Base-by-base conservation (phyloP, 148 eudicot species). In the Selenicereus undatus region DNA sequence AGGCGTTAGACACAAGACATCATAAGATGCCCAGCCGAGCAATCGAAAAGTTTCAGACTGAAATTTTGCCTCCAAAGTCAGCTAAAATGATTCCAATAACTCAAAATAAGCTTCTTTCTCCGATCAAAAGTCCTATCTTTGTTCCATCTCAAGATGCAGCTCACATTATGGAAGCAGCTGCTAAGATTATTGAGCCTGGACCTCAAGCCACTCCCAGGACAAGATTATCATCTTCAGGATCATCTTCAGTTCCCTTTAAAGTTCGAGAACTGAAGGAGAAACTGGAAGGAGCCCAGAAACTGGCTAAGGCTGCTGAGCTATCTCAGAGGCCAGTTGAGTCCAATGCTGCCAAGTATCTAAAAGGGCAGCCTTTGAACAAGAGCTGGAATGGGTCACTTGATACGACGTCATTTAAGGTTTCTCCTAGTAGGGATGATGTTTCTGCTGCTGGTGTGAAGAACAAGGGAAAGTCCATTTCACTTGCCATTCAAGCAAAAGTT, bases 131-230 rank as follows among this genome's bases (percentile, higher is more conserved):
- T 50, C 88, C 91, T 5, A 86, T 88, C 75, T 92, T 86, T 81
- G 74, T 85, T 77, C 90, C 95, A 26, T 86, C 94, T 29, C 89
- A 85, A 80, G 89, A 92, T 85, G 97, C 89, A 43, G 93, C 93
- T 76, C 95, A 91, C 52, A 88, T 96, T 50, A 96, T 96, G 98
- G 99, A 92, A 86, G 95, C 94, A 82, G 99, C 99, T 77, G 92
- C 94, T 30, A 91, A 86, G 75, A 95, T 93, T 60, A 89, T 95
- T 45, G 94, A 91, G 78, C 88, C 94, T 2, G 92, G 91, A 50
- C 90, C 89, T 79, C 91, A 80, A 64, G 81, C 85, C 21, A 81
- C 75, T 77, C 78, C 86, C 29, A 92, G 92, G 77, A 69, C 83
- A 65, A 96, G 89, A 79, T 77, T 85, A 85, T 90, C 97, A 26